phyloP scores from a whole-genome alignment of 768 basidiomycete species.

The Hirschioporus abietinus region DNA sequence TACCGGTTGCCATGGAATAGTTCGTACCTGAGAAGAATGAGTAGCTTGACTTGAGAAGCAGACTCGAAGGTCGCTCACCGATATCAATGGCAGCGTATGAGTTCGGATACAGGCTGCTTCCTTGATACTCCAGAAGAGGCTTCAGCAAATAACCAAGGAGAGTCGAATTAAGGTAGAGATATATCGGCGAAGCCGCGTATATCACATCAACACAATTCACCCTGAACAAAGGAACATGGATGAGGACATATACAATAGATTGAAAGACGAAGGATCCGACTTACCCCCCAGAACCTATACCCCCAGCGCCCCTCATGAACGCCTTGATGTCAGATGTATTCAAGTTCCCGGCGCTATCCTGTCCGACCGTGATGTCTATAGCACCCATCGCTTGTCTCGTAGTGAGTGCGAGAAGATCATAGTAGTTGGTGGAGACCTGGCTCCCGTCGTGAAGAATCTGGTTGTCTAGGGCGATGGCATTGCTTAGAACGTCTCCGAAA shows the following conservation, averaged over 20 bases:
- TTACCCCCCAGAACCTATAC: conserved; percentile 9
- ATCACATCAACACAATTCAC: not conserved
- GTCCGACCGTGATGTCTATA: conserved; percentile 1
- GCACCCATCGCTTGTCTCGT: conserved; percentile 1
- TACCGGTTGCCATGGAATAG: not conserved
- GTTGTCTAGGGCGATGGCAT: not conserved
- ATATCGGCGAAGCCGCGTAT: conserved; percentile 2
- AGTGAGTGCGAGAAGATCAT: not conserved
- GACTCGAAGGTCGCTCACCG: conserved; percentile 20
- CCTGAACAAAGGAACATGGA: conserved; percentile 5
- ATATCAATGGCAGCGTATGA: conserved; percentile 17
- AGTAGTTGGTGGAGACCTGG: not conserved
- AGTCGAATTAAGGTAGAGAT: not conserved
- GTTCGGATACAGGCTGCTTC: conserved; percentile 11
- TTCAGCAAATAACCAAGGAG: conserved; percentile 11
- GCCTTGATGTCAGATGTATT: conserved; percentile 4
- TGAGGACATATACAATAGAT: conserved; percentile 6
- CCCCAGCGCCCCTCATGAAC: not conserved
- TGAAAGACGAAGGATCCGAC: not conserved
- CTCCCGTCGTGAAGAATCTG: not conserved
- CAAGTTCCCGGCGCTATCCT: not conserved
- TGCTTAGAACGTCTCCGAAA: not conserved
- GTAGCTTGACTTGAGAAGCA: not conserved
- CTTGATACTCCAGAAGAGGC: conserved; percentile 19
- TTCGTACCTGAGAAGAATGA: conserved; percentile 25